phyloP scores from a whole-genome alignment of 106 monocot species.

The Dendrobium nobile region DNA sequence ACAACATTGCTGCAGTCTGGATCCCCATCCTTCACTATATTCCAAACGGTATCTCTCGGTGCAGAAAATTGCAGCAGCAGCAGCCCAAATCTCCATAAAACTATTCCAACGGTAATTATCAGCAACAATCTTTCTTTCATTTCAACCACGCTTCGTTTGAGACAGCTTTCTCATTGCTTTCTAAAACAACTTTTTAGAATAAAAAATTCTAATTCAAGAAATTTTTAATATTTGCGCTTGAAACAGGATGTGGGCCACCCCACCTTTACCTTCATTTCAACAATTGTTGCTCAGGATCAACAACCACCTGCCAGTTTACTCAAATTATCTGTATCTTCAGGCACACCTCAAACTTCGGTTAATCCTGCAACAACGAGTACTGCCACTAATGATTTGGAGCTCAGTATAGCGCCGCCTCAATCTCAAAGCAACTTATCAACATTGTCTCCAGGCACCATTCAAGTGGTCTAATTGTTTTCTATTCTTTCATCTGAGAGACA shows the following conservation, averaged over 20 bases:
- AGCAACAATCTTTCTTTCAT: neutral
- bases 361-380: neutral
- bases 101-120: neutral
- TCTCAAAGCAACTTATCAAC: neutral
- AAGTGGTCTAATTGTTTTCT: conserved; percentile 12
- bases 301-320: neutral
- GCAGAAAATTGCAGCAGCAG: neutral
- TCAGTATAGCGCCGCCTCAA: conserved; percentile 25
- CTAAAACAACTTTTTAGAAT: too few species aligned
- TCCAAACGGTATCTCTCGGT: neutral
- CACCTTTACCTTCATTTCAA: neutral
- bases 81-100: neutral
- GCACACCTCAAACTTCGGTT: neutral
- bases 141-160: too few species aligned
- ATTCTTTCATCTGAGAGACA: neutral
- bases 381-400: conserved; percentile 14
- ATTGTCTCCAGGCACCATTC: conserved; percentile 5
- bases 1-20: neutral
- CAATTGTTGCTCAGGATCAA: neutral
- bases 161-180: too few species aligned
- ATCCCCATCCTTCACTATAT: neutral
- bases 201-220: too few species aligned
- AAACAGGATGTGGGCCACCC: neutral
- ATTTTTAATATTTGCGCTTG: neutral
- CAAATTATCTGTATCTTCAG: neutral